Evolutionary conservation across 2,329 filamentous ascomycete species (phyloP).

Genomic region (Talaromyces sp.): DNA sequence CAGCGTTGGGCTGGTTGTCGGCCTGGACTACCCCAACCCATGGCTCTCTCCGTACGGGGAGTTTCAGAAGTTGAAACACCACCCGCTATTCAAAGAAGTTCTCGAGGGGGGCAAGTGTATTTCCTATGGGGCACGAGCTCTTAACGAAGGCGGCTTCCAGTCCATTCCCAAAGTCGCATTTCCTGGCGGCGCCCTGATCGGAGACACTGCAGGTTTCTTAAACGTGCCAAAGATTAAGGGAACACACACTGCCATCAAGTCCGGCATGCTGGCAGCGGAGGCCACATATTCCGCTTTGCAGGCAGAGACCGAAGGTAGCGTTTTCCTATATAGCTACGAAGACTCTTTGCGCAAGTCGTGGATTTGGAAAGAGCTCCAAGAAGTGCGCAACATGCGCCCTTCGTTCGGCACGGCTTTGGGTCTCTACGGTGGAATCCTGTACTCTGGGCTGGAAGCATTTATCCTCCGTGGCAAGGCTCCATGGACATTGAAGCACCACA

Average conservation of each 20-base stretch:
- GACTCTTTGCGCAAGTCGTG: constrained; percentile 76
- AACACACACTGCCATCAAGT: constrained; percentile 96
- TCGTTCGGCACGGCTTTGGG: constrained; percentile 87
- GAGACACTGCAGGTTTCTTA: constrained; percentile 92
- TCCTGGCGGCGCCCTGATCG: constrained; percentile 90
- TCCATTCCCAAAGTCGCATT: constrained; percentile 97
- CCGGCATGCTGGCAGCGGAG: constrained; percentile 92
- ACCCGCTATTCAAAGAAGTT: constrained; percentile 80
- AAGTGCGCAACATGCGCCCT: constrained; percentile 95
- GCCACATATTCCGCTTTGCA: constrained; percentile 75
- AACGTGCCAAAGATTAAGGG: constrained; percentile 99
- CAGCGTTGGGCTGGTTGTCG: constrained; percentile 83
- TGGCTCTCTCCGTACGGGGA: constrained; percentile 94
- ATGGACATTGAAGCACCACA: constrained; percentile 87
- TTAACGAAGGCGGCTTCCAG: constrained; percentile 94
- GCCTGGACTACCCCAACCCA: constrained; percentile 92
- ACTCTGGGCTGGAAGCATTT: constrained; percentile 89
- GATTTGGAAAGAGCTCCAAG: constrained; percentile 91
- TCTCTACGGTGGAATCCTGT: constrained; percentile 82
- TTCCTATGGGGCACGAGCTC: constrained; percentile 85
- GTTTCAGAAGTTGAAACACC: constrained; percentile 98
- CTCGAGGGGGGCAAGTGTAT: constrained; percentile 98
- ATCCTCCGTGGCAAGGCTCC: constrained; percentile 78
- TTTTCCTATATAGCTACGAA: constrained; percentile 95
- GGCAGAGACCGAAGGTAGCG: constrained; percentile 55